A percentile compares a stretch with the other conserved stretches of the same genome.
Conservation (phyloP, 257 asterid genomes). For the Datura wrightii region DNA sequence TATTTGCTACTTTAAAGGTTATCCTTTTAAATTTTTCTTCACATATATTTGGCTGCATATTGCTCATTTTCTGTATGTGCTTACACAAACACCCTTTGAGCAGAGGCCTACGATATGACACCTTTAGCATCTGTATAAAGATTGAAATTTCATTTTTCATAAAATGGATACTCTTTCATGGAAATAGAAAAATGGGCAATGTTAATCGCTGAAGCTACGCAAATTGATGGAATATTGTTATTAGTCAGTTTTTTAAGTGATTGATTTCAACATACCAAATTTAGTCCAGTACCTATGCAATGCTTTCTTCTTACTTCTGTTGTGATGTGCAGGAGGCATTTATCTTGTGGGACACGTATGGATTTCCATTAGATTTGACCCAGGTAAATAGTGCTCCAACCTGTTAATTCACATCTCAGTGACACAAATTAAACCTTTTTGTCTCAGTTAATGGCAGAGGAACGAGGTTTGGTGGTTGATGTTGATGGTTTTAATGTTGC, state of each 20-base stretch:
- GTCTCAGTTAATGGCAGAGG: constrained; percentile 95
- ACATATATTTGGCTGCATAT: no score
- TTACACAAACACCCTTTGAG: no score
- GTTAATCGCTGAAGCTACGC: background rate
- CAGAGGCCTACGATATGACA: no score
- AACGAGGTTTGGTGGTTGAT: constrained; percentile 86
- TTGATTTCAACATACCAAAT: constrained; percentile 10
- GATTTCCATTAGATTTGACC: constrained; percentile 97
- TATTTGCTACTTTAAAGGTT: background rate
- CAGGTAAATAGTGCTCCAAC: constrained; percentile 59
- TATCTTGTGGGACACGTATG: constrained; percentile 94
- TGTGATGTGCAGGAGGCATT: constrained; percentile 85
- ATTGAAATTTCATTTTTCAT: background rate
- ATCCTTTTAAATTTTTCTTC: no score
- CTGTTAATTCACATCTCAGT: constrained; percentile 7
- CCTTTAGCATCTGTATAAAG: no score
- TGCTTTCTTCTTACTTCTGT: constrained; percentile 16
- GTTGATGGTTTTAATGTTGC: constrained; percentile 70
- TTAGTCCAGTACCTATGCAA: background rate
- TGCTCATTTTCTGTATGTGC: background rate
- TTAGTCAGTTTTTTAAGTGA: background rate
- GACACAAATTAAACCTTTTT: constrained; percentile 29
- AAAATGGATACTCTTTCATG: background rate
- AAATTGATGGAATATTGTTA: constrained; percentile 6
- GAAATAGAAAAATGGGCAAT: background rate